These are phyloP conservation scores for Lactifluus echinatus DNA, from an alignment of 768 basidiomycete species.

Conservation along the genomic window DNA sequence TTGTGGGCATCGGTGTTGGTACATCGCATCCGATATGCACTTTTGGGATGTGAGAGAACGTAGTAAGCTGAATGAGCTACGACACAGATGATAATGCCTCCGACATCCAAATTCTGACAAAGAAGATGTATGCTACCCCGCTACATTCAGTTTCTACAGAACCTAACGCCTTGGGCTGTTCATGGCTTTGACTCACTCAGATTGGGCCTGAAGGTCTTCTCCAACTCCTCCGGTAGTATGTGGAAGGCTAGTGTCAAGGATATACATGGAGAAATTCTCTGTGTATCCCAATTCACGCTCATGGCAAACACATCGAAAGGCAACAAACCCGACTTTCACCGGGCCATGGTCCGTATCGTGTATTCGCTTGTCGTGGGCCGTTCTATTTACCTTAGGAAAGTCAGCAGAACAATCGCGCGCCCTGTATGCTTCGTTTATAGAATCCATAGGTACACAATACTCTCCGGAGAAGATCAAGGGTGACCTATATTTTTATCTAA, in stretches of 20 bases:
- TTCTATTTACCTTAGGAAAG: conserved; percentile 32
- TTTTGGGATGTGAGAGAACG: conserved; percentile 6
- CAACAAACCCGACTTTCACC: conserved; percentile 87
- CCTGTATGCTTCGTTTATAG: conserved; percentile 67
- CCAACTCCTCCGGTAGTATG: conserved; percentile 51
- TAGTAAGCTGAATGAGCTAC: conserved; percentile 19
- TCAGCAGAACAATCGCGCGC: conserved; percentile 54
- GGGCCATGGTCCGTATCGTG: conserved; percentile 61
- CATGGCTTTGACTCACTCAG: conserved; percentile 30
- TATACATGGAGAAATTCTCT: conserved; percentile 82
- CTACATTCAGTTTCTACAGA: background rate
- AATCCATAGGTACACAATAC: conserved; percentile 57
- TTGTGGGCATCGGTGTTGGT: conserved; percentile 85
- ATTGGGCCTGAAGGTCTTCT: conserved; percentile 65
- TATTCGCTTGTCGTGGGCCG: background rate
- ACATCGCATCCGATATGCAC: conserved; percentile 18
- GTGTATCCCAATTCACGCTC: conserved; percentile 92
- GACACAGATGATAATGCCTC: conserved; percentile 68
- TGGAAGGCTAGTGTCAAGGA: conserved; percentile 90
- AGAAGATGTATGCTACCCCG: conserved; percentile 61
- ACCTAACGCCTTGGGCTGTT: background rate
- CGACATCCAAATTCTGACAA: conserved; percentile 65
- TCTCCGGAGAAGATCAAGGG: conserved; percentile 74
- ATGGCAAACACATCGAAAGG: conserved; percentile 83
- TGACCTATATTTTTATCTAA: conserved; percentile 25